Evolutionary conservation across 73 alveolate genomes (phyloP).

Genomic region (Durusdinium trenchii): DNA sequence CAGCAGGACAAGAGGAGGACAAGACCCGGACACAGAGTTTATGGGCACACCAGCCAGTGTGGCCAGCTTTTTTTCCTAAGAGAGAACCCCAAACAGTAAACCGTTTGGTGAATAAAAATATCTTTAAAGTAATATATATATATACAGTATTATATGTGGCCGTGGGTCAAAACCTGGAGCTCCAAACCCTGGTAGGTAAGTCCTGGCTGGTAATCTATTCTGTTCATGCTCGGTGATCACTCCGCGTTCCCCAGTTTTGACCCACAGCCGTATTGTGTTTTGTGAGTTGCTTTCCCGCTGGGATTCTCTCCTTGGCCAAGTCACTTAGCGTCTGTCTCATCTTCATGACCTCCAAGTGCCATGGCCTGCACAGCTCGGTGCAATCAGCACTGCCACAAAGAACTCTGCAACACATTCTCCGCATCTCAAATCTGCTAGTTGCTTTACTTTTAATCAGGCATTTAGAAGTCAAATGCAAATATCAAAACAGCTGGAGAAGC

Average conservation of each 20-base stretch:
- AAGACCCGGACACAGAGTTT: too few species aligned
- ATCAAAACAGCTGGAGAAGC: background rate
- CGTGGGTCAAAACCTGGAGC: background rate
- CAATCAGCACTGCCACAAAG: too few species aligned
- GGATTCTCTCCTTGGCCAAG: background rate
- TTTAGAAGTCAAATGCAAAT: background rate
- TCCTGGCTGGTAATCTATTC: background rate
- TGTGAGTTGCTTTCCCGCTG: background rate
- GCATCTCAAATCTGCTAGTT: background rate
- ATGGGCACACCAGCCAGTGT: too few species aligned
- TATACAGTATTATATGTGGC: too few species aligned
- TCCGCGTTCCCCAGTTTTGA: background rate
- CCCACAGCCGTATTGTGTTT: background rate
- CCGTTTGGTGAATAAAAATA: too few species aligned
- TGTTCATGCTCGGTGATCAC: background rate
- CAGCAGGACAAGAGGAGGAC: too few species aligned
- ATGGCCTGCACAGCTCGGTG: background rate
- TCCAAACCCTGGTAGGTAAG: background rate
- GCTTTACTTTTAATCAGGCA: background rate
- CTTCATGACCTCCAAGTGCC: slow-evolving; percentile 63
- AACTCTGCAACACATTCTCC: background rate
- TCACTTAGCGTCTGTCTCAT: slow-evolving; percentile 8
- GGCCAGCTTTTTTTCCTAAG: too few species aligned
- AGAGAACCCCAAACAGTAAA: too few species aligned
- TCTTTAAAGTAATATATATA: too few species aligned